Conservation (phyloP, 2,329 filamentous ascomycete species). For the Phialemonium atrogriseum region DNA sequence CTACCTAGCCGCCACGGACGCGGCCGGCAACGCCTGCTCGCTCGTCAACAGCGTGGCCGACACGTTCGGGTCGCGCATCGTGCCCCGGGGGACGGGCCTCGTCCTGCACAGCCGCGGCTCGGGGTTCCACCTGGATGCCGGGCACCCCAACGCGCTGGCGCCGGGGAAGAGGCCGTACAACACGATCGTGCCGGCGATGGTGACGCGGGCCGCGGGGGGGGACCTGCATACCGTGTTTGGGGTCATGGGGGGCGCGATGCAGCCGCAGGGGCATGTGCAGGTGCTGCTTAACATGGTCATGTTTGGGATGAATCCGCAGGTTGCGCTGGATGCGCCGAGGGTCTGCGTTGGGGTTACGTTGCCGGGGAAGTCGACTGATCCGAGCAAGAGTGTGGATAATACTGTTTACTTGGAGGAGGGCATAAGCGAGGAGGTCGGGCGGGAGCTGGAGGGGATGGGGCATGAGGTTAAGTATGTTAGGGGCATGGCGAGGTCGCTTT, state of each 20-base stretch:
- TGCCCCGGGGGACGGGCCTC: constrained; percentile 82
- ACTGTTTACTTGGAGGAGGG: constrained; percentile 76
- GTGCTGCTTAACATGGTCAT: constrained; percentile 81
- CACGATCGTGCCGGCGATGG: constrained; percentile 87
- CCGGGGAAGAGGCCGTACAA: constrained; percentile 86
- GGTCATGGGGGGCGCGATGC: constrained; percentile 97
- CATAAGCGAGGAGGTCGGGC: constrained; percentile 55
- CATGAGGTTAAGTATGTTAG: constrained; percentile 61
- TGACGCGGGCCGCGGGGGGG: constrained; percentile 66
- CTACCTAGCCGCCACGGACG: constrained; percentile 81
- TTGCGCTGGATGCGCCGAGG: constrained; percentile 78
- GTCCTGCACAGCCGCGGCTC: constrained; percentile 84
- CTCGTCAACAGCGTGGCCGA: constrained; percentile 94
- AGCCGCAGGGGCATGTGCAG: constrained; percentile 90
- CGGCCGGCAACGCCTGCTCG: constrained; percentile 76
- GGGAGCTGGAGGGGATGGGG: constrained; percentile 57
- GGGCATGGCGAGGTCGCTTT: constrained; percentile 57
- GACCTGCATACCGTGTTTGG: constrained; percentile 77
- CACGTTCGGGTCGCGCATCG: constrained; percentile 76
- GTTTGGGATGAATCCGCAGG: constrained; percentile 72
- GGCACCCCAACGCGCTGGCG: constrained; percentile 71
- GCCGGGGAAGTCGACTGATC: constrained; percentile 35
- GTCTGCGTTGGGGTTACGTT: constrained; percentile 74
- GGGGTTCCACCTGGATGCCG: constrained; percentile 63
- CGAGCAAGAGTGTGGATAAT: constrained; percentile 48